A percentile compares a stretch with the other conserved stretches of the same genome.
Conservation (phyloP, 179 eudicot genomes). For the Sideroxylon spinosum region DNA sequence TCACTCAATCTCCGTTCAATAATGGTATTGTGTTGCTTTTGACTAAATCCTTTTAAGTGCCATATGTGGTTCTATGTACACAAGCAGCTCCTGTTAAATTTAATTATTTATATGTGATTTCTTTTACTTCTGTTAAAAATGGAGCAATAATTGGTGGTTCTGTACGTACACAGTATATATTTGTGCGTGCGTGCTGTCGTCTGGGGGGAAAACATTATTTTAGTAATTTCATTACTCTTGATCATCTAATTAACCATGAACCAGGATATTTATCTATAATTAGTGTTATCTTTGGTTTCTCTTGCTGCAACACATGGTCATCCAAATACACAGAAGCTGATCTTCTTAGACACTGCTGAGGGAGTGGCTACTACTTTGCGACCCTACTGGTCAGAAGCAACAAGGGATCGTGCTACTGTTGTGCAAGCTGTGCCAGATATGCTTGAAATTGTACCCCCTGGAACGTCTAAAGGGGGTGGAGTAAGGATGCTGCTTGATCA, state of each 20-base stretch:
- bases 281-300: not conserved
- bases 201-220: not conserved
- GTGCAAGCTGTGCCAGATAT: conserved; percentile 83
- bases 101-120: not conserved
- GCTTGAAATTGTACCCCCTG: conserved; percentile 87
- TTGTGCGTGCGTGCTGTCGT: not conserved
- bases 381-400: conserved; percentile 87
- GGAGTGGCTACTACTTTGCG: conserved; percentile 61
- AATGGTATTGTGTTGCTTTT: not conserved
- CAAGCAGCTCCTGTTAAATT: not conserved
- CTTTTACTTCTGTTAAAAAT: not conserved
- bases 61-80: not conserved
- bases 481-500: conserved; percentile 73
- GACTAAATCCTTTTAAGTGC: not conserved
- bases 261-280: not conserved
- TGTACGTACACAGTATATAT: not conserved
- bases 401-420: conserved; percentile 64
- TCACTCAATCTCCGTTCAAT: not conserved
- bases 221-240: not conserved
- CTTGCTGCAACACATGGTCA: conserved; percentile 12
- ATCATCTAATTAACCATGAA: not conserved
- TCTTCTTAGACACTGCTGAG: conserved; percentile 77
- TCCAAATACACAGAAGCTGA: conserved; percentile 54
- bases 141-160: not conserved
- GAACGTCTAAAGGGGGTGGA: conserved; percentile 86